Base-by-base conservation (phyloP, 2,329 filamentous ascomycete genomes). In the Penicillium frequentans region DNA sequence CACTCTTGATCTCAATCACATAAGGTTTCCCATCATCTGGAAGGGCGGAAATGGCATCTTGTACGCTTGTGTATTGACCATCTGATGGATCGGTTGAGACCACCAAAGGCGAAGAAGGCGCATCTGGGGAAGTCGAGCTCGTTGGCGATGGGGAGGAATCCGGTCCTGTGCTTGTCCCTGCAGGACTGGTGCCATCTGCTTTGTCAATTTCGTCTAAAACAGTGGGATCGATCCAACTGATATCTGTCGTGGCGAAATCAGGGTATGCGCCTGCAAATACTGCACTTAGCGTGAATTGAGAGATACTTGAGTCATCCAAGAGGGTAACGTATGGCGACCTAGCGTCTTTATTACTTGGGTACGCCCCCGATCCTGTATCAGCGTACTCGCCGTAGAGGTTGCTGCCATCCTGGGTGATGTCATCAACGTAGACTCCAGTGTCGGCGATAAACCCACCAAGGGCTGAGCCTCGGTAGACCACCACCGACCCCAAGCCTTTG, bases 371-470 rank as follows among this genome's bases (percentile, higher is more conserved):
- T 0, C 78, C 79, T 1, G 69, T 75, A 1, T 71, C 78, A 16
- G 59, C 63, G 54, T 75, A 81, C 63, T 81, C 79, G 3, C 73
- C 67, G 58, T 78, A 80, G 21, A 71, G 65, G 21, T 76, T 67
- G 21, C 64, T 57, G 1, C 65, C 31, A 3, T 67, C 58, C 49
- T 77, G 71, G 0, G 78, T 72, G 51, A 74, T 77, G 2, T 31
- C 19, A 31, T 64, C 61, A 27, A 62, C 37, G 19, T 58, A 49
- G 5, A 59, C 63, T n/a, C 63, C 63, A 6, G 66, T 65, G 1
- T 70, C 56, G 21, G 75, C 70, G 31, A 81, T 70, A 23, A 79
- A 68, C 27, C 67, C 69, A 1, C 68, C 72, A n/a, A 81, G 64
- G 5, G 57, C 66, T 0, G 75, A 74, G 44, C 76, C 73, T 9